Percentiles rank a stretch among this genome's conserved stretches.
These are phyloP conservation scores for Heterococcus sp. DNA, from an alignment of 108 stramenopile genomes.

Conservation along the genomic window DNA sequence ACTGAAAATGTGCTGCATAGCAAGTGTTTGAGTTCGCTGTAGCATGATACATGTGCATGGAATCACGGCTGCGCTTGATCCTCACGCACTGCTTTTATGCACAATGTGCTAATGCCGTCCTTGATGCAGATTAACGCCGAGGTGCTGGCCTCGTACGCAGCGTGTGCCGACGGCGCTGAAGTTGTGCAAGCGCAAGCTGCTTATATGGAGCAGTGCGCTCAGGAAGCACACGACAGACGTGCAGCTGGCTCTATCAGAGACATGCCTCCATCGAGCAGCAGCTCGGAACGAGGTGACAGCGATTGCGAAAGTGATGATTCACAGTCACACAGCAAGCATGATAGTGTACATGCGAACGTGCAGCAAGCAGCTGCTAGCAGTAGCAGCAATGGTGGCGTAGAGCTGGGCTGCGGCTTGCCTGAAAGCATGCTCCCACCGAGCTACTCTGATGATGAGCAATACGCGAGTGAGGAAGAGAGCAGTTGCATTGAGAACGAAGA, in stretches of 20 bases:
- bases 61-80: too few species aligned
- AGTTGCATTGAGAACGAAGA: too few species aligned
- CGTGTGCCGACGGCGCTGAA: constrained; percentile 28
- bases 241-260: constrained; percentile 20
- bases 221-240: constrained; percentile 13
- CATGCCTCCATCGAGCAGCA: constrained; percentile 16
- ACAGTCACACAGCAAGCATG: constrained; percentile 5
- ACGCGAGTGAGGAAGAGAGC: not conserved
- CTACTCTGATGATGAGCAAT: constrained; percentile 23
- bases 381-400: not conserved
- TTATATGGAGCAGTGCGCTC: constrained; percentile 17
- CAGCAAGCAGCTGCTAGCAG: too few species aligned
- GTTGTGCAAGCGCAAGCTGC: constrained; percentile 28
- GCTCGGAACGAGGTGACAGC: constrained; percentile 1
- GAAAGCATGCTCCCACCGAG: constrained; percentile 38
- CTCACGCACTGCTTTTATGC: not conserved
- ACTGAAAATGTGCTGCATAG: too few species aligned
- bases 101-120: not conserved
- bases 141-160: constrained; percentile 33
- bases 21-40: too few species aligned
- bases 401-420: not conserved
- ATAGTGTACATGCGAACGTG: not conserved
- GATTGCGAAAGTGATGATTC: constrained; percentile 1
- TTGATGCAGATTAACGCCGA: constrained; percentile 6
- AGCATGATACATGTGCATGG: too few species aligned